Evolutionary conservation across 2,329 filamentous ascomycete species (phyloP), one percentile per base, ranked within the genome.

Genomic region (Nemania diffusa): DNA sequence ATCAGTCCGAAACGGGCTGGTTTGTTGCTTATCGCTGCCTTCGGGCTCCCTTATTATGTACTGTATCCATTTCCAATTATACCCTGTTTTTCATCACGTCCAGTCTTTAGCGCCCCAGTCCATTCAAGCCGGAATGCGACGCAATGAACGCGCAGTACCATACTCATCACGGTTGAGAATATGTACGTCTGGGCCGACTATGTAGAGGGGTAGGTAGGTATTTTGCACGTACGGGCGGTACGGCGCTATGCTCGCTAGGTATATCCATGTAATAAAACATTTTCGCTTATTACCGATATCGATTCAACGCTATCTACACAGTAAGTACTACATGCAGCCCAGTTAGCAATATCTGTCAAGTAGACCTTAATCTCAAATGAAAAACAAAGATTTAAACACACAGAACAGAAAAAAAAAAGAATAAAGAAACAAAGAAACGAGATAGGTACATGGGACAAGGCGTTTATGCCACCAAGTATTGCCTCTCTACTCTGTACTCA

Each of bases 71-170:
- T 40, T 34, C 66, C 61, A 64, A 57, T 64, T 51, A 60, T 63
- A 64, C 60, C 64, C 55, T 57, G 59, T 59, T 63, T 44, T 55
- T 20, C 34, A 57, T 42, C 44, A 9, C 44, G 37, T 26, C 48
- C 40, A 63, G 44, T 24, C 20, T 26, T 48, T 15, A 50, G 57
- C 46, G 53, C 58, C 52, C 55, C 53, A 29, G 52, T 63, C 42
- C 52, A 64, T 51, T 60, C 40, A 11, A 51, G 17, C 65, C 65
- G 65, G 60, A 67, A 67, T 64, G 65, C 57, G 48, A 64, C 65
- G 26, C 62, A 60, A 44, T 59, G 50, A 51, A 62, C 32, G 53
- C 24, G 62, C 46, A 44, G 51, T 46, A 62, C 51, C 44, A 51
- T 37, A 34, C 29, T 26, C 15, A 24, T 52, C 34, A 40, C 57